phyloP scores from a whole-genome alignment of 768 basidiomycete species.

The Gloeopeniophorella convolvens region DNA sequence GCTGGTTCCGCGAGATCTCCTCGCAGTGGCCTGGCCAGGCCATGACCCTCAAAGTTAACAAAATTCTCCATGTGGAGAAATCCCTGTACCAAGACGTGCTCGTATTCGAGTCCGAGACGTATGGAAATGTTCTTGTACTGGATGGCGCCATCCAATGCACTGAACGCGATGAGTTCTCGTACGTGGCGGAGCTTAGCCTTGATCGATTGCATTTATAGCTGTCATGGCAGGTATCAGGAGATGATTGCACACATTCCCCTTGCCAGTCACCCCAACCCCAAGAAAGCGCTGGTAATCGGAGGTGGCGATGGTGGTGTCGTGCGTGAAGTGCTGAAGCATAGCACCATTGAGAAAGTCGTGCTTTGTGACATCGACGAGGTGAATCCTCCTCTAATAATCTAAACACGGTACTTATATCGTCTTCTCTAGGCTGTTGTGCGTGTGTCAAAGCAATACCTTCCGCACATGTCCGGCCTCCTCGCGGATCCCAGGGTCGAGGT shows the following conservation, averaged over 20 bases:
- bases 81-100: conserved; percentile 95
- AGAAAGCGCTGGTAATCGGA: conserved; percentile 93
- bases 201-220: background rate
- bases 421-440: conserved; percentile 75
- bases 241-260: conserved; percentile 99
- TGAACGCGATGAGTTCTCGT: conserved; percentile 99
- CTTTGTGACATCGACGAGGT: conserved; percentile 98
- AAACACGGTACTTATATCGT: background rate
- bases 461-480: conserved; percentile 87
- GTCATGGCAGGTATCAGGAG: conserved; percentile 79
- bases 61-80: conserved; percentile 90
- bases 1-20: conserved; percentile 95
- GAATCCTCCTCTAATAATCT: conserved; percentile 1
- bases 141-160: conserved; percentile 97
- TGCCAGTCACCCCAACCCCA: conserved; percentile 92
- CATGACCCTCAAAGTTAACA: conserved; percentile 93
- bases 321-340: conserved; percentile 93
- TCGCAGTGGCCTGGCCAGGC: conserved; percentile 98
- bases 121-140: conserved; percentile 93
- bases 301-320: conserved; percentile 99
- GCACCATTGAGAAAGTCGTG: conserved; percentile 83
- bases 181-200: conserved; percentile 29
- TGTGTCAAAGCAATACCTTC: conserved; percentile 88
- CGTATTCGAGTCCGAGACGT: conserved; percentile 93
- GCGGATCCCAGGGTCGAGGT: conserved; percentile 76